These are phyloP conservation scores for Talaromyces pinophilus DNA, from an alignment of 2,329 filamentous ascomycete genomes.

Conservation along the genomic window DNA sequence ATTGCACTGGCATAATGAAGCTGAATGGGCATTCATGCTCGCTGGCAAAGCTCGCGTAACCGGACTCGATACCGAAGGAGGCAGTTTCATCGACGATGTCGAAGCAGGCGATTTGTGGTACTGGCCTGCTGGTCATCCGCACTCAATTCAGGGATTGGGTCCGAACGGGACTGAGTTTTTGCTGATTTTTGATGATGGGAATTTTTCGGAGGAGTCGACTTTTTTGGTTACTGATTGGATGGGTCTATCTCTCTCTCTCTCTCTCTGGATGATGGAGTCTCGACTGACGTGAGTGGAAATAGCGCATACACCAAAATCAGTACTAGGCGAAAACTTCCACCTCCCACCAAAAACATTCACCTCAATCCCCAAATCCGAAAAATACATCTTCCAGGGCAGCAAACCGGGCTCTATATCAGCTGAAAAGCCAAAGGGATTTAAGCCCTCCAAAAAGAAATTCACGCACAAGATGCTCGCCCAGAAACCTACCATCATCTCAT, in stretches of 20 bases:
- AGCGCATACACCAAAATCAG: conserved; percentile 70
- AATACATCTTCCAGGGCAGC: conserved; percentile 74
- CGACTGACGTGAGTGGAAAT: neutral
- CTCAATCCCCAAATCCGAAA: conserved; percentile 63
- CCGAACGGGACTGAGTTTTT: conserved; percentile 65
- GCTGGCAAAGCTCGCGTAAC: conserved; percentile 71
- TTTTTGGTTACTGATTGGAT: conserved; percentile 75
- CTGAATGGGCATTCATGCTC: conserved; percentile 75
- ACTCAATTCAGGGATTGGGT: conserved; percentile 70
- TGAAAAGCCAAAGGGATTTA: conserved; percentile 64
- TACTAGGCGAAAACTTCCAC: conserved; percentile 73
- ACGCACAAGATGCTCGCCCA: conserved; percentile 70
- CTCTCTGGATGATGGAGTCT: neutral
- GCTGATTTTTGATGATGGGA: conserved; percentile 60
- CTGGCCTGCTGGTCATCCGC: conserved; percentile 72
- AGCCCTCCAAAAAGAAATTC: conserved; percentile 69
- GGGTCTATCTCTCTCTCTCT: conserved; percentile 38
- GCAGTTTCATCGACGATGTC: conserved; percentile 73
- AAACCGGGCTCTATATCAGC: conserved; percentile 63
- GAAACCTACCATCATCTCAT: conserved; percentile 58
- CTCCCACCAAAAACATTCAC: conserved; percentile 67
- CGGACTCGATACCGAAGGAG: conserved; percentile 71
- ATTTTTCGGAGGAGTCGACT: conserved; percentile 65
- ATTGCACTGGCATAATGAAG: conserved; percentile 74
- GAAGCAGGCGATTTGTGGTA: conserved; percentile 76